A percentile compares a stretch with the other conserved stretches of the same genome.
These are phyloP conservation scores for Beauveria varroae DNA, from an alignment of 2,329 filamentous ascomycete genomes.

Conservation along the genomic window DNA sequence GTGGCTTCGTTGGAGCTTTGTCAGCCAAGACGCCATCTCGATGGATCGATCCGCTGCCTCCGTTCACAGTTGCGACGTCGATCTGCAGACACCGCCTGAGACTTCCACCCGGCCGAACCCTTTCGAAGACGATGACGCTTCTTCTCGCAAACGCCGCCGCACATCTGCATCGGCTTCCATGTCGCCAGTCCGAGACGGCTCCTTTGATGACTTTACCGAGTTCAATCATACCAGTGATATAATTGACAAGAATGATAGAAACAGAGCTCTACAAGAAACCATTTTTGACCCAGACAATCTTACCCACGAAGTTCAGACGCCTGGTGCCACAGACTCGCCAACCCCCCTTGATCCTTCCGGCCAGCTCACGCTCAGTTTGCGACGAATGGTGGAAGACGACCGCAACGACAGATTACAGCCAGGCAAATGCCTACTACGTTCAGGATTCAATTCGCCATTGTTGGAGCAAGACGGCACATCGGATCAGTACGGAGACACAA, in stretches of 20 bases:
- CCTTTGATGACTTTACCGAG: slow-evolving; percentile 15
- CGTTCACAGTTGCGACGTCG: slow-evolving; percentile 48
- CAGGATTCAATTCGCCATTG: neutral
- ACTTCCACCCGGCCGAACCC: slow-evolving; percentile 57
- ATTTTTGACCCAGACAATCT: neutral
- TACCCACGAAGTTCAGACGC: neutral
- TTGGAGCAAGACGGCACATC: neutral
- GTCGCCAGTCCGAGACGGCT: slow-evolving; percentile 34
- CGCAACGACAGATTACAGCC: neutral
- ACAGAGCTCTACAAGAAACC: neutral
- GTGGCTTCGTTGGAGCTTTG: slow-evolving; percentile 39
- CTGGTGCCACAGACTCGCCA: neutral
- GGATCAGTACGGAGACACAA: neutral
- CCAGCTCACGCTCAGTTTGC: slow-evolving; percentile 6
- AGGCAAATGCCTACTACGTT: too few species aligned
- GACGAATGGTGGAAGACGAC: neutral
- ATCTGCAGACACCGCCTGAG: slow-evolving; percentile 50
- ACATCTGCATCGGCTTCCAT: slow-evolving; percentile 49
- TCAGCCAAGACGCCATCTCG: slow-evolving; percentile 13
- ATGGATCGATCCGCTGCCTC: slow-evolving; percentile 47
- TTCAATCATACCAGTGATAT: neutral
- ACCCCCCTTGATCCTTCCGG: neutral
- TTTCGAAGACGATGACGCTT: slow-evolving; percentile 50
- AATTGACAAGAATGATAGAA: neutral
- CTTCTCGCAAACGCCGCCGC: slow-evolving; percentile 54